phyloP scores from a whole-genome alignment of 768 basidiomycete species.

The Rhizopogon vesiculosus region DNA sequence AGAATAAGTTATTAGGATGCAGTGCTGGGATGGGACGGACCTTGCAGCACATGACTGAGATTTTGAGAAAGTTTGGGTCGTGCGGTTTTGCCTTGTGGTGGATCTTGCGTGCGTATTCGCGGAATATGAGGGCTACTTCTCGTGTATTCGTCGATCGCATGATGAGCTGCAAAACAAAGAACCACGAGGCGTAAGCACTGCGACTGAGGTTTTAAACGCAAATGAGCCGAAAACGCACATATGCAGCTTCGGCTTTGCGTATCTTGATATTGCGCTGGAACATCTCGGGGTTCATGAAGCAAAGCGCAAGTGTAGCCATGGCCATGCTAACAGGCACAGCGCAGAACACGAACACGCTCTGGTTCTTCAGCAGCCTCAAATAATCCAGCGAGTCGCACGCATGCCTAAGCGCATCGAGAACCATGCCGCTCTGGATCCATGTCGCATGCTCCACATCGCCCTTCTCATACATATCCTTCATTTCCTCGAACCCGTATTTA shows the following conservation, averaged over 20 bases:
- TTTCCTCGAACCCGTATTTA: slow-evolving; percentile 65
- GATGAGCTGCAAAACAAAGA: slow-evolving; percentile 57
- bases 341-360: slow-evolving; percentile 93
- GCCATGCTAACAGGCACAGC: slow-evolving; percentile 96
- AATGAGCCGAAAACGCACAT: slow-evolving; percentile 40
- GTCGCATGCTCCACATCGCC: slow-evolving; percentile 60
- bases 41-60: slow-evolving; percentile 83
- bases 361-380: slow-evolving; percentile 79
- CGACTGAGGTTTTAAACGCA: neutral
- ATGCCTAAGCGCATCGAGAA: slow-evolving; percentile 83
- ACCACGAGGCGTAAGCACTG: neutral
- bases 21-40: slow-evolving; percentile 27
- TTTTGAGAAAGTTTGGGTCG: slow-evolving; percentile 82
- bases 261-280: slow-evolving; percentile 92
- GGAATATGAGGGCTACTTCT: slow-evolving; percentile 88
- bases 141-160: slow-evolving; percentile 89
- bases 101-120: slow-evolving; percentile 74
- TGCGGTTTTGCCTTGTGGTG: slow-evolving; percentile 73
- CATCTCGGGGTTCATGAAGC: slow-evolving; percentile 91
- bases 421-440: slow-evolving; percentile 85
- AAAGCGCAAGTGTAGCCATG: slow-evolving; percentile 85
- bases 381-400: slow-evolving; percentile 87
- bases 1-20: too few relatives aligned
- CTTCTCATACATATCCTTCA: slow-evolving; percentile 61
- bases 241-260: slow-evolving; percentile 83